A percentile compares a stretch with the other conserved stretches of the same genome.
Conservation (phyloP, 2,329 filamentous ascomycete genomes). For the Sordariomycetes sp. region DNA sequence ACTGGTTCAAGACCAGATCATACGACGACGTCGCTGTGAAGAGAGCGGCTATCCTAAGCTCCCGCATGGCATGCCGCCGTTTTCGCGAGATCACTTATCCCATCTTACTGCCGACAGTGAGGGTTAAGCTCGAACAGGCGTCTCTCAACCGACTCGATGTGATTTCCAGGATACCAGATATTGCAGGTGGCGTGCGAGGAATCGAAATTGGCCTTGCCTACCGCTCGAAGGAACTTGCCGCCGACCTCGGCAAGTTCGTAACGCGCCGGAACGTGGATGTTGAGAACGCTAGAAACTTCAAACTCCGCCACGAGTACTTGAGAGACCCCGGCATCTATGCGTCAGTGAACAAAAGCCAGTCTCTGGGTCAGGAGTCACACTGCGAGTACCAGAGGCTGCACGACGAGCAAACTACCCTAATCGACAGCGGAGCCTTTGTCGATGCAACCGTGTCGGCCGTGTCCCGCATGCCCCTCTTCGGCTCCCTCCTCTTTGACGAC, state of each 20-base stretch:
- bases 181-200: background rate
- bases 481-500: background rate
- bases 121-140: background rate
- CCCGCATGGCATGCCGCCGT: background rate
- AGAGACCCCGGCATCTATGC: background rate
- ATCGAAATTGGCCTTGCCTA: background rate
- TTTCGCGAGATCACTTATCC: background rate
- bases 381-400: background rate
- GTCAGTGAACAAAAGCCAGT: background rate
- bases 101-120: background rate
- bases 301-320: background rate
- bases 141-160: background rate
- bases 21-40: background rate
- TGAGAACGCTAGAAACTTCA: background rate
- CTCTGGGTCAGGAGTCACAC: background rate
- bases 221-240: background rate
- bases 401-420: background rate
- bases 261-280: background rate
- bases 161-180: background rate
- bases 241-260: background rate
- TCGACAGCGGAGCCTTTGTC: background rate
- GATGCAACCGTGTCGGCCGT: background rate
- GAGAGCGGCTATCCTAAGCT: background rate
- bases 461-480: background rate
- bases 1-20: background rate